A percentile compares a stretch with the other conserved stretches of the same genome.
Conservation (phyloP, 1,284 basidiomycete species). For the Ganoderma sp. region DNA sequence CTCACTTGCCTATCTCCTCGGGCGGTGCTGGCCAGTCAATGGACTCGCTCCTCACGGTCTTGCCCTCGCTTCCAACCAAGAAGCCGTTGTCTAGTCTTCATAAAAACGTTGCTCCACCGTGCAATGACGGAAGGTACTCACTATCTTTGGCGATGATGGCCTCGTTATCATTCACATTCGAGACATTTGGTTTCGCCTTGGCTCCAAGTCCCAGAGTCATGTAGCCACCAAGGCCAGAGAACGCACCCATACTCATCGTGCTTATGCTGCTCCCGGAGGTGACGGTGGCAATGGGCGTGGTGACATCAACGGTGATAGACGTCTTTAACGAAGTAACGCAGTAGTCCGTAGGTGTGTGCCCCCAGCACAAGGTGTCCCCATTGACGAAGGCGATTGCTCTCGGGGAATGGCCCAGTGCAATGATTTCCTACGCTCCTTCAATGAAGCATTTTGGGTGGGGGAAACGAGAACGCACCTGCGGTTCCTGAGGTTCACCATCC, state of each 20-base stretch:
- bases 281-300: slow-evolving; percentile 52
- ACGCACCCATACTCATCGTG: slow-evolving; percentile 67
- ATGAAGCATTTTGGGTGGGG: background rate
- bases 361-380: slow-evolving; percentile 70
- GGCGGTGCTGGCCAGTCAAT: slow-evolving; percentile 84
- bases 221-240: slow-evolving; percentile 85
- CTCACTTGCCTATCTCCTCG: slow-evolving; percentile 73
- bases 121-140: slow-evolving; percentile 46
- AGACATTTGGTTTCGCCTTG: slow-evolving; percentile 71
- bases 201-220: slow-evolving; percentile 84
- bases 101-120: background rate
- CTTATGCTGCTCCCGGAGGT: slow-evolving; percentile 48
- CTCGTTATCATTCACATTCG: slow-evolving; percentile 69
- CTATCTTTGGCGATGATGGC: slow-evolving; percentile 83
- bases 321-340: slow-evolving; percentile 73
- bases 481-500: slow-evolving; percentile 80
- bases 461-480: slow-evolving; percentile 56
- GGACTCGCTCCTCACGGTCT: slow-evolving; percentile 59
- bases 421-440: slow-evolving; percentile 64
- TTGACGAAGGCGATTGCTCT: slow-evolving; percentile 75
- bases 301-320: slow-evolving; percentile 63
- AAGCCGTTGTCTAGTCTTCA: slow-evolving; percentile 67
- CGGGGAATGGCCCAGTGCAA: slow-evolving; percentile 81
- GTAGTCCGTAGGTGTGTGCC: slow-evolving; percentile 78
- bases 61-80: slow-evolving; percentile 75